phyloP scores from a whole-genome alignment of 2,329 filamentous ascomycete genomes.

The Helotiales sp. region DNA sequence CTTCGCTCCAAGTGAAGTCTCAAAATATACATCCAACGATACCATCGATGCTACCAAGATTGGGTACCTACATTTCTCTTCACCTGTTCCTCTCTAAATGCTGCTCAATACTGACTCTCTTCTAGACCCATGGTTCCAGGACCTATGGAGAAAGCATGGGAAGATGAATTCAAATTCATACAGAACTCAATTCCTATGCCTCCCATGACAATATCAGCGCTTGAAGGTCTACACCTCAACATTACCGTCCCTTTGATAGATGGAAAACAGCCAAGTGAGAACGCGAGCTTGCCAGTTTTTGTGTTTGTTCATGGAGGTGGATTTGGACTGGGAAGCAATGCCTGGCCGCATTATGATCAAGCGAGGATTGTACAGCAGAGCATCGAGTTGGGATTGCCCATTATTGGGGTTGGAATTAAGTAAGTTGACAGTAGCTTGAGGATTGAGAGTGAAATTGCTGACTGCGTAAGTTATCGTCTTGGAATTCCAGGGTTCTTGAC shows the following conservation, averaged over 20 bases:
- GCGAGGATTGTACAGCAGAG: constrained; percentile 46
- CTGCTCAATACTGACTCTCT: not conserved
- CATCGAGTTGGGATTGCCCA: constrained; percentile 42
- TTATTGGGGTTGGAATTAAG: constrained; percentile 48
- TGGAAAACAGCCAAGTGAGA: constrained; percentile 1
- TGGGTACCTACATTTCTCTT: constrained; percentile 4
- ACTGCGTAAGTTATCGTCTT: constrained; percentile 44
- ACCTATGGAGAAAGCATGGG: constrained; percentile 37
- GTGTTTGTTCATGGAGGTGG: constrained; percentile 56
- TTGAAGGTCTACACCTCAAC: constrained; percentile 53
- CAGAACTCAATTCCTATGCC: constrained; percentile 46
- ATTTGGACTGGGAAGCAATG: constrained; percentile 48
- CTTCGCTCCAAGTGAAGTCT: constrained; percentile 37
- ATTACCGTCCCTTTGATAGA: constrained; percentile 44
- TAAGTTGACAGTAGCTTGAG: constrained; percentile 25
- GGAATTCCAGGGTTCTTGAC: constrained; percentile 46
- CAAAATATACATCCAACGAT: constrained; percentile 23
- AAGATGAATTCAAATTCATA: constrained; percentile 48
- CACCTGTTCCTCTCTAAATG: not conserved
- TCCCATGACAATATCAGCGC: constrained; percentile 44
- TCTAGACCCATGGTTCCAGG: constrained; percentile 5
- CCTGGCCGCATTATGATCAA: constrained; percentile 53
- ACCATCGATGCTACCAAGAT: constrained; percentile 21
- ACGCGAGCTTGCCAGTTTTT: constrained; percentile 47
- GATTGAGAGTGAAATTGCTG: not conserved